Conservation (phyloP, 148 eudicot genomes). For the Camellia granthamiana region DNA sequence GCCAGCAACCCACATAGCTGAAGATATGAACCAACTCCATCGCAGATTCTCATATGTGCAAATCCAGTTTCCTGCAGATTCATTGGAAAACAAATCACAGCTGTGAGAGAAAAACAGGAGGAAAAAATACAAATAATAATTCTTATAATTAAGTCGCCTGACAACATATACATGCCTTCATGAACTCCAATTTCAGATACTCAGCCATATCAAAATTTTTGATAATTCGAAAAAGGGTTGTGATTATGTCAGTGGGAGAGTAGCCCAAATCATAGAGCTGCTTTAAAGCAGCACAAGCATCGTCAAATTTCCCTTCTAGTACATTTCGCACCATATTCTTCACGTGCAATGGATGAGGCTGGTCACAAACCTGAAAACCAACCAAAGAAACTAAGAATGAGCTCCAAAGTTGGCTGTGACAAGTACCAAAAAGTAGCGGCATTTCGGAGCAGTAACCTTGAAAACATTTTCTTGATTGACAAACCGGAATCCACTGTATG, state of each 20-base stretch:
- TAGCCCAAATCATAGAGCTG: conserved; percentile 93
- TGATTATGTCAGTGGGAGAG: conserved; percentile 97
- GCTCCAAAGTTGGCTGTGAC: background rate
- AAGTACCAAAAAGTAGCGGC: background rate
- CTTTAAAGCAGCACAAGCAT: conserved; percentile 81
- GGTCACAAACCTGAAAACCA: conserved; percentile 83
- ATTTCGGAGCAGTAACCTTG: conserved; percentile 47
- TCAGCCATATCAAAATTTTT: conserved; percentile 98
- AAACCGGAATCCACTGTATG: conserved; percentile 84
- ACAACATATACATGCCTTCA: conserved; percentile 62
- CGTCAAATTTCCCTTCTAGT: conserved; percentile 85
- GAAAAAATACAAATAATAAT: too few relatives aligned
- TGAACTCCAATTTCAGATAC: conserved; percentile 90
- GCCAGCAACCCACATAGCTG: conserved; percentile 91
- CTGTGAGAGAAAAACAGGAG: too few relatives aligned
- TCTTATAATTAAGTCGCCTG: too few relatives aligned
- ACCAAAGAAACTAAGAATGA: background rate
- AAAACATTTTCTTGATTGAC: conserved; percentile 98
- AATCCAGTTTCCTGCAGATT: conserved; percentile 88
- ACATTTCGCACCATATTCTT: conserved; percentile 85
- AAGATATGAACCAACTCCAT: conserved; percentile 97
- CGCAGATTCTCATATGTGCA: conserved; percentile 97
- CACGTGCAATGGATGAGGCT: conserved; percentile 98
- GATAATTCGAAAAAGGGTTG: conserved; percentile 92
- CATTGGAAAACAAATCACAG: background rate